These are phyloP conservation scores for Yamadazyma mexicana DNA, from an alignment of 1,139 yeast species.

Conservation along the genomic window DNA sequence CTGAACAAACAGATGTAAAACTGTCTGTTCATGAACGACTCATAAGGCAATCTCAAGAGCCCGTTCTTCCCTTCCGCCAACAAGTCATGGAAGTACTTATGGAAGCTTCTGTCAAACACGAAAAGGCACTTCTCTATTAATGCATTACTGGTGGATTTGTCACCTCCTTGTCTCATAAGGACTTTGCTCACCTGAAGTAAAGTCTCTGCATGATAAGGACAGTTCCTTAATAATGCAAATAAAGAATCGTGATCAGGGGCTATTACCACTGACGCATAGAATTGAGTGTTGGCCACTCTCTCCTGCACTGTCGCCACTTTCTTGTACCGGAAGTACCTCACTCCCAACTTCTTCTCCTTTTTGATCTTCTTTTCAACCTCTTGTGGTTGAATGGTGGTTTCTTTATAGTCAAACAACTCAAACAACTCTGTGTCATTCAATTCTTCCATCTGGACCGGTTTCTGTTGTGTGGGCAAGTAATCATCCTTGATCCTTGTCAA, in stretches of 20 bases:
- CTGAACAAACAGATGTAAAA: constrained; percentile 74
- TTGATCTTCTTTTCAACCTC: constrained; percentile 38
- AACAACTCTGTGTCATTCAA: constrained; percentile 37
- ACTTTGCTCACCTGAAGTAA: constrained; percentile 80
- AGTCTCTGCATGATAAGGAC: constrained; percentile 78
- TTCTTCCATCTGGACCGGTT: constrained; percentile 66
- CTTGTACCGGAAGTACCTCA: constrained; percentile 55
- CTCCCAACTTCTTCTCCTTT: constrained; percentile 48
- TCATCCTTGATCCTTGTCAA: constrained; percentile 77
- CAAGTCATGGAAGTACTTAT: constrained; percentile 40
- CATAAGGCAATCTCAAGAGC: constrained; percentile 71
- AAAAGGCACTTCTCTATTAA: constrained; percentile 75
- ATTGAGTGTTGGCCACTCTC: constrained; percentile 54
- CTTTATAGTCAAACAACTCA: constrained; percentile 41
- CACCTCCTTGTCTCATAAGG: constrained; percentile 72
- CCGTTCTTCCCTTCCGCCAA: constrained; percentile 57
- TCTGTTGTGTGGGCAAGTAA: constrained; percentile 72
- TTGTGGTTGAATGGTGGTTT: constrained; percentile 27
- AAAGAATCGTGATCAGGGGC: constrained; percentile 73
- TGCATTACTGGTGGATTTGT: constrained; percentile 66
- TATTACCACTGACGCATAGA: constrained; percentile 65
- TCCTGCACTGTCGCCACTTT: constrained; percentile 42
- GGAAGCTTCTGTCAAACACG: constrained; percentile 66
- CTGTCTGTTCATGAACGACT: constrained; percentile 71
- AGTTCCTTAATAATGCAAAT: constrained; percentile 52